Evolutionary conservation across 2,329 filamentous ascomycete species (phyloP), one percentile per base, ranked within the genome.

Genomic region (Epichloe aotearoae): DNA sequence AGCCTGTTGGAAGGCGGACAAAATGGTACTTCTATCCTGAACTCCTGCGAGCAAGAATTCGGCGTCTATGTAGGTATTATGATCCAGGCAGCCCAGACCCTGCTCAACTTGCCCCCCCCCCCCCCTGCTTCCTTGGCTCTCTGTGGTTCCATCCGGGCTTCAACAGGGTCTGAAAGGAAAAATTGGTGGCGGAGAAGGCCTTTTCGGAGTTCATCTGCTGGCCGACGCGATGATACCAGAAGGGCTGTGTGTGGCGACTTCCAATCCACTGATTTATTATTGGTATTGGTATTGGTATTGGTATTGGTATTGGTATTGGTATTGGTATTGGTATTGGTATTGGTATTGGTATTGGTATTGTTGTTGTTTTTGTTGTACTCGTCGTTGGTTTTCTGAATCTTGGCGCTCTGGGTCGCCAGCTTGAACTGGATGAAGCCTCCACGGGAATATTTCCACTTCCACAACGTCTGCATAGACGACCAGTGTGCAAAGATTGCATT

Each of bases 131-230:
- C 47, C 39, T 45, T 30, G 36, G 46, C 49, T 47, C 43, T 47
- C 46, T 49, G 20, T 38, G 30, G 37, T 19, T 37, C 48, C 39
- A 20, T 17, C 41, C 46, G 42, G 46, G 46, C 37, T 50, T 50
- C 47, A 46, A 50, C 46, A 53, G 45, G 50, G 42, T 55, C 53
- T 39, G 47, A 52, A 26, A 26, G 33, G 17, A 11, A 50, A 56
- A 55, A 56, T 30, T 36, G 58, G 57, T 61, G 61, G 59, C 60
- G 61, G 59, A 59, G 47, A 46, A 42, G 50, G 38, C 46, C 45
- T 46, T 49, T 49, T 38, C 37, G 7, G 39, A 36, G 30, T 26
- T 34, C 26, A 15, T 30, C 46, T 48, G 17, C 37, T 41, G 46
- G 46, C 26, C 43, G 10, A 36, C 12, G 19, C 19, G 34, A 46